Percentiles rank a stretch among this genome's conserved stretches.
phyloP scores from a whole-genome alignment of 2,329 filamentous ascomycete genomes.

The Phialophora tarda region DNA sequence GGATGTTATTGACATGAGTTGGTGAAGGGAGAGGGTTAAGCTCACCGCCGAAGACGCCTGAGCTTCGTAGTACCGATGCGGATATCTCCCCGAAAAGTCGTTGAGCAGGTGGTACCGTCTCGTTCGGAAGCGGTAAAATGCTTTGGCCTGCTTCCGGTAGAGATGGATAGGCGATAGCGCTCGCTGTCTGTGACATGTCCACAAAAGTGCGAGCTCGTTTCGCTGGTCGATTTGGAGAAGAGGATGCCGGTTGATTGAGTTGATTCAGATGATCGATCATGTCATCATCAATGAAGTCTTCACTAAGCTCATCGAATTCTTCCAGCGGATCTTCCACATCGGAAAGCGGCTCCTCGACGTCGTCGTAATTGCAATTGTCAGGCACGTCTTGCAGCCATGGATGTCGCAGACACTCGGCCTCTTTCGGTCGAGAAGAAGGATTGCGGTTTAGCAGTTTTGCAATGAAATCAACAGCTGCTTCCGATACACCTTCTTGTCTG shows the following conservation, averaged over 20 bases:
- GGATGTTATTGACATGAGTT: slow-evolving; percentile 31
- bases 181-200: slow-evolving; percentile 32
- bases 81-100: slow-evolving; percentile 67
- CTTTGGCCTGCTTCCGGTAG: slow-evolving; percentile 47
- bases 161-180: slow-evolving; percentile 50
- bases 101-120: slow-evolving; percentile 42
- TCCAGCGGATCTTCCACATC: slow-evolving; percentile 51
- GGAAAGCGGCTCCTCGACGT: slow-evolving; percentile 50
- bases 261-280: slow-evolving; percentile 34
- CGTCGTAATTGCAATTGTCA: slow-evolving; percentile 65
- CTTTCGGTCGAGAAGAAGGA: slow-evolving; percentile 75
- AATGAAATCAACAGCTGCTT: slow-evolving; percentile 74
- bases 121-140: slow-evolving; percentile 40
- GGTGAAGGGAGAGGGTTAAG: slow-evolving; percentile 16
- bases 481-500: slow-evolving; percentile 63
- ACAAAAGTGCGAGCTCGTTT: slow-evolving; percentile 42
- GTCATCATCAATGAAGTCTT: slow-evolving; percentile 40
- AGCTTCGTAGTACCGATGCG: slow-evolving; percentile 60
- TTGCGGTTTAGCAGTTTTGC: slow-evolving; percentile 79
- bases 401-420: slow-evolving; percentile 71
- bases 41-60: slow-evolving; percentile 52
- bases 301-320: slow-evolving; percentile 45
- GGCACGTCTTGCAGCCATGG: slow-evolving; percentile 70
- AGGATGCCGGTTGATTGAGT: slow-evolving; percentile 35
- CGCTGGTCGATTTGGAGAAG: slow-evolving; percentile 39